phyloP scores from a whole-genome alignment of 2,329 filamentous ascomycete species.

The Seiridium cupressi region DNA sequence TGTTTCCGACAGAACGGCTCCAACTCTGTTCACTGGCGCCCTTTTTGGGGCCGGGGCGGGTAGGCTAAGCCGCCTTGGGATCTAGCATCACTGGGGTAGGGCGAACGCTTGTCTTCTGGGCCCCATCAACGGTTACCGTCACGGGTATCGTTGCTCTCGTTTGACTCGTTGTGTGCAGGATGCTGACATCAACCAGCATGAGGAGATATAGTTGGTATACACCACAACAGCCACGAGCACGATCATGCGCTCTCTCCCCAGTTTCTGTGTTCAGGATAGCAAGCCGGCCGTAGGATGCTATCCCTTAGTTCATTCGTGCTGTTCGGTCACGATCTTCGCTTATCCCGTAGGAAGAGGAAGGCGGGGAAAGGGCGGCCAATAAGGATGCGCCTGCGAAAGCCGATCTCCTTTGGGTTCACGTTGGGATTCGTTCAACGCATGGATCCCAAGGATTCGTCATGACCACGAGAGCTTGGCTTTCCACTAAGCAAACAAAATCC shows the following conservation, averaged over 20 bases:
- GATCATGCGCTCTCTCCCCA: background rate
- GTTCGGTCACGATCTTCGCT: background rate
- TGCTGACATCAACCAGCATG: slow-evolving; percentile 2
- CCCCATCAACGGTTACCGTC: background rate
- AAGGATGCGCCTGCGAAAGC: background rate
- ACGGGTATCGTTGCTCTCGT: background rate
- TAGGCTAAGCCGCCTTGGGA: background rate
- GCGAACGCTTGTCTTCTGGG: background rate
- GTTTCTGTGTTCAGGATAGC: background rate
- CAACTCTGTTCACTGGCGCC: background rate
- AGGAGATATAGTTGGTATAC: background rate
- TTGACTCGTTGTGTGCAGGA: background rate
- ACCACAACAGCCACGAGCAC: background rate
- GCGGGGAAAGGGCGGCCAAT: background rate
- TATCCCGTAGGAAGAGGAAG: background rate
- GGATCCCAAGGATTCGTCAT: background rate
- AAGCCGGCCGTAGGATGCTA: too few relatives aligned
- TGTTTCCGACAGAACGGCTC: slow-evolving; percentile 12
- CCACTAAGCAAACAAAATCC: background rate
- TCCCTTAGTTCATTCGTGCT: too few relatives aligned
- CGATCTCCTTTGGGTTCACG: background rate
- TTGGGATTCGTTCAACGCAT: background rate
- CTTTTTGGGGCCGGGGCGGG: background rate
- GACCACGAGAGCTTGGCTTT: background rate
- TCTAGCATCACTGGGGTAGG: background rate